Percentiles rank a stretch among this genome's conserved stretches.
These are phyloP conservation scores for Polysphondylium violaceum DNA, from an alignment of 78 protist genomes.

Conservation along the genomic window DNA sequence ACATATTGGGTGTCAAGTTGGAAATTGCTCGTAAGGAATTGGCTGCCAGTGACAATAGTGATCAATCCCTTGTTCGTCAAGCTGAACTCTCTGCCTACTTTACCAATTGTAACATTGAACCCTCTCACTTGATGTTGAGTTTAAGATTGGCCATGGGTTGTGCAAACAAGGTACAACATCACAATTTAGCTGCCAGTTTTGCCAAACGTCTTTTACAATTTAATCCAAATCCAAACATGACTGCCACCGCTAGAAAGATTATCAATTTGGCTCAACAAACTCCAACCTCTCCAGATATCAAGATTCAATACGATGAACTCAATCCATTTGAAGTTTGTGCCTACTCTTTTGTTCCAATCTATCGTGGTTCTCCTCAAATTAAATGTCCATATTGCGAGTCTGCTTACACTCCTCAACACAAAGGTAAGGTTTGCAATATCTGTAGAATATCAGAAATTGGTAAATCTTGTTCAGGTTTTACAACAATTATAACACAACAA, in stretches of 20 bases:
- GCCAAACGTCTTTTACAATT: conserved; percentile 92
- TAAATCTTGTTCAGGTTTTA: conserved; percentile 61
- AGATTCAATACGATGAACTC: conserved; percentile 89
- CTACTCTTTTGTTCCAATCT: conserved; percentile 85
- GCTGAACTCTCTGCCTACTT: conserved; percentile 97
- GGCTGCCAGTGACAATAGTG: neutral
- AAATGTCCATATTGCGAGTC: conserved; percentile 89
- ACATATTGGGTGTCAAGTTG: conserved; percentile 90
- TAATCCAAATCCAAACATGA: conserved; percentile 75
- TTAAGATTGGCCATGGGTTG: conserved; percentile 91
- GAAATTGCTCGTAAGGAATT: conserved; percentile 85
- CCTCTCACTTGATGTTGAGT: conserved; percentile 88
- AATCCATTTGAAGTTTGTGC: conserved; percentile 95
- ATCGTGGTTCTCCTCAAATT: conserved; percentile 83
- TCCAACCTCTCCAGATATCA: conserved; percentile 38
- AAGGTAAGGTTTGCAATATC: conserved; percentile 83
- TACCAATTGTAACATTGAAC: conserved; percentile 95
- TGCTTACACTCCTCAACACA: conserved; percentile 72
- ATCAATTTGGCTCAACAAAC: conserved; percentile 79
- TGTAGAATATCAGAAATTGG: conserved; percentile 84
- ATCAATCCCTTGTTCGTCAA: conserved; percentile 39
- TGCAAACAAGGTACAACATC: conserved; percentile 84
- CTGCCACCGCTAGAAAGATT: conserved; percentile 76
- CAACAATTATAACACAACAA: conserved; percentile 24
- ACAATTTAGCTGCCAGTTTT: conserved; percentile 85